phyloP scores from a whole-genome alignment of 345 rosid species.

The Atalantia buxifolia region DNA sequence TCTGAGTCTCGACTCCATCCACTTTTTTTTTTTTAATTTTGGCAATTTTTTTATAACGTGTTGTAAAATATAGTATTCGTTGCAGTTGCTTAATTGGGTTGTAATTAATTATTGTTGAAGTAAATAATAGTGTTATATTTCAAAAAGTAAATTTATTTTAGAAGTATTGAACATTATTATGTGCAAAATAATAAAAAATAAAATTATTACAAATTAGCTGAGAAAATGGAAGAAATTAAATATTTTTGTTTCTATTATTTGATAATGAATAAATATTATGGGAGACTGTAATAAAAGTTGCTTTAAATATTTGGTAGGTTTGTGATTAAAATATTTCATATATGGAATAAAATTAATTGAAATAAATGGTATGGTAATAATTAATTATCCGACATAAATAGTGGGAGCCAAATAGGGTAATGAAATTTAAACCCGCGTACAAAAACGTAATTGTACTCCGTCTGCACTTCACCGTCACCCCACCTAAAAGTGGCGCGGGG shows the following conservation, averaged over 20 bases:
- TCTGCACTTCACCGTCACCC: too few relatives aligned
- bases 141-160: too few relatives aligned
- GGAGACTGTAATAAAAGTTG: too few relatives aligned
- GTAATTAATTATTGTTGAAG: background rate
- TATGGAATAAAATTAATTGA: background rate
- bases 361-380: background rate
- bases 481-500: background rate
- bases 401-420: background rate
- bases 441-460: background rate
- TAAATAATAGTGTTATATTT: too few relatives aligned
- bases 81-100: background rate
- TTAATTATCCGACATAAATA: background rate
- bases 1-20: background rate
- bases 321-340: too few relatives aligned
- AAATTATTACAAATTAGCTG: too few relatives aligned
- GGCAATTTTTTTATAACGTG: background rate
- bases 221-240: too few relatives aligned
- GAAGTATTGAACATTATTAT: too few relatives aligned
- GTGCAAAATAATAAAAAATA: too few relatives aligned
- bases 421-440: background rate
- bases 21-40: background rate
- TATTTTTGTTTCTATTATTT: too few relatives aligned
- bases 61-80: background rate
- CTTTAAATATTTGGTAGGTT: too few relatives aligned
- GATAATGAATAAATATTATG: too few relatives aligned